Conservation (phyloP, 306 rosid genomes). For the Pachyrhizus erosus region DNA sequence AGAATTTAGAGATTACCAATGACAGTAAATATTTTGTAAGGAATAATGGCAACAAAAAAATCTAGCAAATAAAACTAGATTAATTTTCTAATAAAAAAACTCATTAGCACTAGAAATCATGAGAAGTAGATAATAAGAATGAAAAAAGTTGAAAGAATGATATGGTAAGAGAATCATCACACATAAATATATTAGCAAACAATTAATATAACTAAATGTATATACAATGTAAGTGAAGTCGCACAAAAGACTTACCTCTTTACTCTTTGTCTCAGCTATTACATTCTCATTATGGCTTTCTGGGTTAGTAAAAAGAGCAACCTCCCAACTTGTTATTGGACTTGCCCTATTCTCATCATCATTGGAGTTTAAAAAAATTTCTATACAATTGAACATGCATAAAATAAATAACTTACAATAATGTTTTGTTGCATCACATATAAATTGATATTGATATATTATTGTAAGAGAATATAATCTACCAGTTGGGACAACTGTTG, state of each 20-base stretch:
- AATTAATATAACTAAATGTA: too few relatives aligned
- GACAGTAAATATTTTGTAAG: not conserved
- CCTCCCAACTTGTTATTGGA: slow-evolving; percentile 47
- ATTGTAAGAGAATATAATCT: slow-evolving; percentile 11
- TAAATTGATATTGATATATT: not conserved
- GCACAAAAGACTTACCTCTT: slow-evolving; percentile 24
- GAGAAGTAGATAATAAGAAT: too few relatives aligned
- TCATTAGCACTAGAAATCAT: not conserved
- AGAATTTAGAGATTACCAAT: not conserved
- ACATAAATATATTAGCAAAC: not conserved
- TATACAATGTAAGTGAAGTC: not conserved
- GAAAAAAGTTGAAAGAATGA: not conserved
- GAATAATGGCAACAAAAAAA: not conserved
- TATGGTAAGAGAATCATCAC: not conserved
- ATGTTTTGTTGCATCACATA: not conserved
- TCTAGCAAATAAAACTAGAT: not conserved
- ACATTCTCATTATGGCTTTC: slow-evolving; percentile 18
- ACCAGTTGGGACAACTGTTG: slow-evolving; percentile 45
- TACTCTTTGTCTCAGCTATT: not conserved
- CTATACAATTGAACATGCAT: slow-evolving; percentile 7
- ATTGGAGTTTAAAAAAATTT: slow-evolving; percentile 3
- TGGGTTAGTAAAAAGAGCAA: slow-evolving; percentile 47
- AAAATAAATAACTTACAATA: not conserved
- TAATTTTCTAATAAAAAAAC: not conserved
- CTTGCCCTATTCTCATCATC: slow-evolving; percentile 20